phyloP scores from a whole-genome alignment of 306 rosid species.

The Ochetophila trinervis region DNA sequence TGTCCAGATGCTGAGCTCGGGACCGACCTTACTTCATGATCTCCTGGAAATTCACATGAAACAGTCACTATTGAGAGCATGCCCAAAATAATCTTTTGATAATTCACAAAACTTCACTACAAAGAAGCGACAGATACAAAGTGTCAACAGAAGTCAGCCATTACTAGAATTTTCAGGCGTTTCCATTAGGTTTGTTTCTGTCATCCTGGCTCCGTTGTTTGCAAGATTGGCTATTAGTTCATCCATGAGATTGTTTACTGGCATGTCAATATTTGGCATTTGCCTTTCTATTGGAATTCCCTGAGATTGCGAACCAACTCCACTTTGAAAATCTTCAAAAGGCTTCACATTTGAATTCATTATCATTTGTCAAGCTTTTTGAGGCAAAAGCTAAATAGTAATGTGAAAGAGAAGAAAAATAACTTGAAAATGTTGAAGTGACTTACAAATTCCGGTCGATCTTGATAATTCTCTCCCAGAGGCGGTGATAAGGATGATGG shows the following conservation, averaged over 20 bases:
- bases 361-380: slow-evolving; percentile 1
- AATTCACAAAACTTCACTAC: neutral
- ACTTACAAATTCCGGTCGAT: slow-evolving; percentile 48
- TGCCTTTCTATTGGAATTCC: slow-evolving; percentile 39
- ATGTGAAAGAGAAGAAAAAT: slow-evolving; percentile 13
- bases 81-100: slow-evolving; percentile 6
- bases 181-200: slow-evolving; percentile 37
- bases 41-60: slow-evolving; percentile 34
- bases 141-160: slow-evolving; percentile 13
- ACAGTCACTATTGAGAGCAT: slow-evolving; percentile 13
- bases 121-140: slow-evolving; percentile 13
- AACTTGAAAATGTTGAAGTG: slow-evolving; percentile 12
- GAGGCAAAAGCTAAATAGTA: slow-evolving; percentile 16
- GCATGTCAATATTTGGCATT: slow-evolving; percentile 16
- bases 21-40: slow-evolving; percentile 26
- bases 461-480: slow-evolving; percentile 29
- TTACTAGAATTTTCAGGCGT: slow-evolving; percentile 60
- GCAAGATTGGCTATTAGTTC: slow-evolving; percentile 35
- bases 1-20: slow-evolving; percentile 64
- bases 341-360: slow-evolving; percentile 42
- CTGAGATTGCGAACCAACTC: slow-evolving; percentile 38
- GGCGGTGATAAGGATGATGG: slow-evolving; percentile 50
- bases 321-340: slow-evolving; percentile 48
- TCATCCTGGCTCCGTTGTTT: slow-evolving; percentile 30
- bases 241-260: slow-evolving; percentile 29